Conservation (phyloP, 2,329 filamentous ascomycete genomes). For the Calonectria pauciramosa region DNA sequence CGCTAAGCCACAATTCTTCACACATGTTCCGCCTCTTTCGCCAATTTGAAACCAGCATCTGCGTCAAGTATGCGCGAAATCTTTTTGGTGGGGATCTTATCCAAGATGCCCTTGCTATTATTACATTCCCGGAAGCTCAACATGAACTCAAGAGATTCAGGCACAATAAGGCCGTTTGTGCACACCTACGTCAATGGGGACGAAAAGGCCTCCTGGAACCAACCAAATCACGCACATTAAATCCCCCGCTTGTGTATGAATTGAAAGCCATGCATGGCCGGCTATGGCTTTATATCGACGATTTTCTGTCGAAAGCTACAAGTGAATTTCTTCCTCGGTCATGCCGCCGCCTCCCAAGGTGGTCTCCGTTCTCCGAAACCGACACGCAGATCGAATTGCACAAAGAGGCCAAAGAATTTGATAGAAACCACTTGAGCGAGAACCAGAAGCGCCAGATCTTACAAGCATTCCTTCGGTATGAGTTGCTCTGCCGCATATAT, state of each 20-base stretch:
- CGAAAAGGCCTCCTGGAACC: not conserved
- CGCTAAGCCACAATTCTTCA: too few species aligned
- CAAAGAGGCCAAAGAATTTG: not conserved
- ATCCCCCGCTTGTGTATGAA: not conserved
- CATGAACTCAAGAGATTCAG: too few species aligned
- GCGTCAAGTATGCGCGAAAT: too few species aligned
- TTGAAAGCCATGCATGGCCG: not conserved
- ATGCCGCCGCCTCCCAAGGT: not conserved
- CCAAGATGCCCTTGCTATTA: too few species aligned
- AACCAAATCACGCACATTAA: not conserved
- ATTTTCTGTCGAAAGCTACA: not conserved
- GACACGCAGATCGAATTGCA: not conserved
- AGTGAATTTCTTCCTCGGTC: not conserved
- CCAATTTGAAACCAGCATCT: too few species aligned
- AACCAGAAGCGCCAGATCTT: not conserved
- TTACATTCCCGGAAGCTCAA: too few species aligned
- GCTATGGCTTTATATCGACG: not conserved
- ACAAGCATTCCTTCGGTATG: not conserved
- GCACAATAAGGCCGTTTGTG: not conserved
- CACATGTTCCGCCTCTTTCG: too few species aligned
- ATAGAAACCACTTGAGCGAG: not conserved
- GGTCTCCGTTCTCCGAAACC: not conserved
- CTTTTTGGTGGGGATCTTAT: too few species aligned
- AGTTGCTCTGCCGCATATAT: not conserved
- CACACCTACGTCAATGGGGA: not conserved